Base-by-base conservation (phyloP, 2,329 filamentous ascomycete genomes). In the Sclerotinia subarctica region DNA sequence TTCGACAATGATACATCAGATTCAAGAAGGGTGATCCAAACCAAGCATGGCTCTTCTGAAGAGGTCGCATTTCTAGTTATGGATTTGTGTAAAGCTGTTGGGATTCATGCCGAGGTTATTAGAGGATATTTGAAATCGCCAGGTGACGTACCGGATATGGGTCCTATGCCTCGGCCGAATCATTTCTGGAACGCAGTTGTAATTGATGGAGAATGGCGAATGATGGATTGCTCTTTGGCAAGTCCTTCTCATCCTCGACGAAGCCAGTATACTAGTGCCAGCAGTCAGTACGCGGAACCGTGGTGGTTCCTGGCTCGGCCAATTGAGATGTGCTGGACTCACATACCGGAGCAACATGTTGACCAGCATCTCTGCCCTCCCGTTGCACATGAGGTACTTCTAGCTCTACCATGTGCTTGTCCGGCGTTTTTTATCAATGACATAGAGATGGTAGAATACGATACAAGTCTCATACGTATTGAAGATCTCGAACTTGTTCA, bases 161-260 rank as follows among this genome's bases (percentile, higher is more conserved):
- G 91, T 70, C 90, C 90, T 68, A 87, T 94, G 78, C 92, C 92
- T n/a, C 88, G 90, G 42, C 86, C 94, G 0, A 99, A 99, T 76
- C 95, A 99, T 80, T 98, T 91, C 88, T 99, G 95, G 95, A 99
- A 99, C 74, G 89, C 93, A 0, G 92, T 98, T 24, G 81, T 97
- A 47, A 89, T 97, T 11, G 95, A 99, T 78, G 90, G 91, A 29
- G 93, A 97, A 79, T 99, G 95, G 95, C 90, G 95, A 63, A 91
- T 98, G 72, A 92, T 99, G 82, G 95, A 99, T 78, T 95, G 93
- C 78, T 96, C 93, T 47, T 83, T 99, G 59, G 93, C 95, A 5
- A 94, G 90, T 71, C 94, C 94, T 17, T 97, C 94, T 0, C 93
- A 98, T 75, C 94, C 95, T 13, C 88, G 87, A 68, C 87, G 96